Base-by-base conservation (phyloP, 139 green algal genomes). In the Chlamydomonas eustigma region DNA sequence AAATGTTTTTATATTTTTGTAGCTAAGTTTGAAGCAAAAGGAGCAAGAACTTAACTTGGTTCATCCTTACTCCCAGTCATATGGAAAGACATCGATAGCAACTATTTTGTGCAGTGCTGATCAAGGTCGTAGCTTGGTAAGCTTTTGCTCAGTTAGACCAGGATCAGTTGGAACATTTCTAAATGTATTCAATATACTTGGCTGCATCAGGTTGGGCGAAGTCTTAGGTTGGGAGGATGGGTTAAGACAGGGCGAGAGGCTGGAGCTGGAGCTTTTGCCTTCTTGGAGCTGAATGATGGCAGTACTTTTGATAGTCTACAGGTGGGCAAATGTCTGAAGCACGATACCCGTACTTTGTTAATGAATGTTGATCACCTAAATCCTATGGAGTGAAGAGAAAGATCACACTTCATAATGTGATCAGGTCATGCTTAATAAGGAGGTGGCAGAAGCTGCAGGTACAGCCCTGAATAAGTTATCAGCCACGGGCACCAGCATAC, bases 251-350 rank as follows among this genome's bases (percentile, higher is more conserved):
- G 96, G 1, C 82, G 96, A 30, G 94, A 96, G 77, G 88, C 90
- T 31, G 96, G 95, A 6, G 93, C 88, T 33, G 96, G 95, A 28
- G 85, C 90, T 1, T 98, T 97, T 84, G 91, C 88, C 24, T 99
- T 99, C 78, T 75, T 99, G n/a, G 93, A 98, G 73, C 75, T 99
- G 80, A 98, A 98, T 80, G 96, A 99, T 82, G 96, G 96, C 80
- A 93, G 86, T 68, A 88, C 81, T 66, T 93, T 97, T 66, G 81
- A 89, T 35, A 97, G 91, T 82, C 78, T 99, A 32, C 96, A 99
- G 91, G 52, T 68, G 52, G 32, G 52, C 12, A 58, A 22, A n/a
- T n/a, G n/a, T n/a, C n/a, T n/a, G n/a, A n/a, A n/a, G n/a, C n/a
- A n/a, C n/a, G n/a, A n/a, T n/a, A n/a, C n/a, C n/a, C n/a, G n/a